phyloP scores from a whole-genome alignment of 306 rosid species.

The Begonia peltatifolia region DNA sequence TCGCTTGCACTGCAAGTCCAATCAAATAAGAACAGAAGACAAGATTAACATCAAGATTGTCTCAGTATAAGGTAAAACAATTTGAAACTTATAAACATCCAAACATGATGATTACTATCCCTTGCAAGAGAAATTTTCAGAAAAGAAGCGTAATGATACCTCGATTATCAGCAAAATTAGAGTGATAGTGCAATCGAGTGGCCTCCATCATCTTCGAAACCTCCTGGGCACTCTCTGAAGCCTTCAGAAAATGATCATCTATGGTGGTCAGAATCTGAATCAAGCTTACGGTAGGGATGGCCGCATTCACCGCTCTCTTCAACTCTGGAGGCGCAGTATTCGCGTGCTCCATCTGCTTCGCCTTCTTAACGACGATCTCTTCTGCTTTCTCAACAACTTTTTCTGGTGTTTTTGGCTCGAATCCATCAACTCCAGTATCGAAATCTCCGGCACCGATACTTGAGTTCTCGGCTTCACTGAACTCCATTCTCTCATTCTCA shows the following conservation, averaged over 20 bases:
- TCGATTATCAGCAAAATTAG: conserved; percentile 76
- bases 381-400: conserved; percentile 21
- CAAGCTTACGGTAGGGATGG: conserved; percentile 29
- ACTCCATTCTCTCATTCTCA: conserved; percentile 13
- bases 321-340: conserved; percentile 59
- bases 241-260: conserved; percentile 60
- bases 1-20: background rate
- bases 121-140: background rate
- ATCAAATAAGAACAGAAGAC: too few species aligned
- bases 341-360: conserved; percentile 43
- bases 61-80: too few species aligned
- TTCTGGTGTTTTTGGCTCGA: conserved; percentile 74
- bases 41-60: too few species aligned
- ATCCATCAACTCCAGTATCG: conserved; percentile 14
- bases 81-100: too few species aligned
- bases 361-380: conserved; percentile 17
- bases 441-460: conserved; percentile 1
- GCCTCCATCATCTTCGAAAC: conserved; percentile 81
- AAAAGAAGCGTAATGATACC: conserved; percentile 24
- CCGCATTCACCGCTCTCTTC: conserved; percentile 27
- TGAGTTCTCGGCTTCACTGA: conserved; percentile 12
- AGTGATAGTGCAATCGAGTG: conserved; percentile 81
- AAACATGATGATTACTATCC: too few species aligned
- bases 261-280: conserved; percentile 35
- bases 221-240: conserved; percentile 61